Conservation (phyloP, 1,139 yeast species). For the Meyerozyma sp. region DNA sequence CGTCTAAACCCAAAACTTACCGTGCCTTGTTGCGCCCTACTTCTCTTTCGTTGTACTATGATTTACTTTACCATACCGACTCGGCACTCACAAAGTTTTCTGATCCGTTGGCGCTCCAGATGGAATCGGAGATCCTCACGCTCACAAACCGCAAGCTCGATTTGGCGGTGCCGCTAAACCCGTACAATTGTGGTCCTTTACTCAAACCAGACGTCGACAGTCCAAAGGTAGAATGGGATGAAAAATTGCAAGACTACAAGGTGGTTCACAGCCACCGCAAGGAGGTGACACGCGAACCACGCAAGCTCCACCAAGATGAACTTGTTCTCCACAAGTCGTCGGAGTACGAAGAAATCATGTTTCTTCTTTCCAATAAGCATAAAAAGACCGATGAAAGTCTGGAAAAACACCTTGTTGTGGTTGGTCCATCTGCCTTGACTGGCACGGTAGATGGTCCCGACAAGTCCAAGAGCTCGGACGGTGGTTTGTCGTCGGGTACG, state of each 20-base stretch:
- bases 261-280: constrained; percentile 40
- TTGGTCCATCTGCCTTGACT: constrained; percentile 26
- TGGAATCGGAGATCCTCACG: constrained; percentile 81
- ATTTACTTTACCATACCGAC: constrained; percentile 79
- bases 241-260: constrained; percentile 28
- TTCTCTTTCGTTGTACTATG: constrained; percentile 77
- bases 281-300: constrained; percentile 37
- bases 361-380: constrained; percentile 38
- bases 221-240: constrained; percentile 42
- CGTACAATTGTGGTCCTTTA: constrained; percentile 45
- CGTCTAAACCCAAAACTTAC: constrained; percentile 58
- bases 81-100: constrained; percentile 68
- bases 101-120: constrained; percentile 67
- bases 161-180: constrained; percentile 67
- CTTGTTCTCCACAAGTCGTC: constrained; percentile 63
- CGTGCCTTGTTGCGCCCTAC: constrained; percentile 77
- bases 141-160: constrained; percentile 74
- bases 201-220: constrained; percentile 42
- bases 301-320: constrained; percentile 43
- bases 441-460: constrained; percentile 8
- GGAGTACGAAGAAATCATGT: constrained; percentile 89
- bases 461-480: neutral
- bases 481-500: constrained; percentile 9
- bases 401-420: constrained; percentile 38
- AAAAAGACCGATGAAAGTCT: constrained; percentile 33